Conservation (phyloP, 331 rosid species). For the Pyracantha coccinea region DNA sequence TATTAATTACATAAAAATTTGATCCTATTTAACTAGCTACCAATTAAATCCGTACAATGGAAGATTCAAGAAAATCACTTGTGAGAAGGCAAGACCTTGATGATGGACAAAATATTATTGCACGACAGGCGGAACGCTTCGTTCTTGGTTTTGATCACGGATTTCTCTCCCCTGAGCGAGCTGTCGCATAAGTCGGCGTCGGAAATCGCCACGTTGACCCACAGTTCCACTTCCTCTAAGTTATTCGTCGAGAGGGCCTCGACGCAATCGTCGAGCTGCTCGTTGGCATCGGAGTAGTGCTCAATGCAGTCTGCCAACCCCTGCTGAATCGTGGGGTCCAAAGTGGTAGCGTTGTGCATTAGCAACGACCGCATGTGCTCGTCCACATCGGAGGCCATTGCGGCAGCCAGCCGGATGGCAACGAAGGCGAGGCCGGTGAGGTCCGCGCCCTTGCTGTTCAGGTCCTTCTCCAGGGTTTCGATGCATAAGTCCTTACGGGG, state of each 20-base stretch:
- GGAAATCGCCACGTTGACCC: conserved; percentile 42
- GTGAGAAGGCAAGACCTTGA: background rate
- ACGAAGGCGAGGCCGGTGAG: conserved; percentile 31
- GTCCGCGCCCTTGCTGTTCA: conserved; percentile 5
- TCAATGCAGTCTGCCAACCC: conserved; percentile 55
- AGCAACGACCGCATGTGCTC: conserved; percentile 17
- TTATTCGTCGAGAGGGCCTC: conserved; percentile 11
- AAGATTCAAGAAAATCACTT: background rate
- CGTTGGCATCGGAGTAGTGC: conserved; percentile 40
- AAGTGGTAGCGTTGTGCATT: conserved; percentile 1
- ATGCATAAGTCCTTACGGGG: conserved; percentile 18
- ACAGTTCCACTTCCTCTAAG: conserved; percentile 12
- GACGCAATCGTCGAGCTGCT: conserved; percentile 43
- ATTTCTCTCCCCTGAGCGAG: conserved; percentile 11
- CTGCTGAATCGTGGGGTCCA: conserved; percentile 30
- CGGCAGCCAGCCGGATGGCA: conserved; percentile 27
- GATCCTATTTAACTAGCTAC: background rate
- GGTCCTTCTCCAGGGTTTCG: conserved; percentile 13
- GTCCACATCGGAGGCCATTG: conserved; percentile 32
- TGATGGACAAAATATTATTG: conserved; percentile 26
- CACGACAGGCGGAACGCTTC: conserved; percentile 31
- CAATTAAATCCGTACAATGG: background rate
- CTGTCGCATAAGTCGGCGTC: conserved; percentile 36
- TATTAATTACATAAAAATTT: background rate
- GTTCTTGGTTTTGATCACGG: background rate